Evolutionary conservation across 179 eudicot species (phyloP), one percentile per base, ranked within the genome.

Genomic region (Actinidia arguta): DNA sequence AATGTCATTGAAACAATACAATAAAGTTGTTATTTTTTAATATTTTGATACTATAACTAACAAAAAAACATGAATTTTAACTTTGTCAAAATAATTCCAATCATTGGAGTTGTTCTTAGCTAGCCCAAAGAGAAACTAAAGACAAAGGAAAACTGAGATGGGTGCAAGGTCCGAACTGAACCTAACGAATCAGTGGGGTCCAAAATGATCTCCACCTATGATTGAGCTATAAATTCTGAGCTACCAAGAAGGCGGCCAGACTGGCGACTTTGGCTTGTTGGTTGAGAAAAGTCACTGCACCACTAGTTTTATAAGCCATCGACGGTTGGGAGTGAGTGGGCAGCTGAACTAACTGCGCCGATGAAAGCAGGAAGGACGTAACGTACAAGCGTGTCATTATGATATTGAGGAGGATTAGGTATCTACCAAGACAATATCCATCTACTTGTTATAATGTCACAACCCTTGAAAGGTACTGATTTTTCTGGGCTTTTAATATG

Each of bases 361-460:
- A 78, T 48, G 54, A 50, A 27, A 52, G 75, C 24, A 59, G 52
- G 75, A 4, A 44, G 80, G 56, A 52, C 24, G 27, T 3, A 47
- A 31, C 36, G 4, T 59, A 27, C 61, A 68, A 50, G 4, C 67
- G 25, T 31, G 4, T 14, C 61, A 64, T 78, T 63, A 78, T 77
- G 77, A 55, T 4, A 14, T 8, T 78, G 82, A 83, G 55, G 76
- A 66, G 67, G 83, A 83, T 31, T 18, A 55, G 48, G 20, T 73
- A 50, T 75, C 86, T 55, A 36, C 80, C 50, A n/a, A 59, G 12
- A 39, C 10, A 18, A 56, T 61, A 70, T 75, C 63, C 47, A 69
- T 24, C 83, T 17, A 50, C 54, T 75, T 0, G 50, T 56, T 24
- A 51, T 62, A 76, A 82, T 76, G 88, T 80, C 85, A 54, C 83